Conservation (phyloP, 495 filamentous ascomycete species). For the Friedmanniomyces simplex region DNA sequence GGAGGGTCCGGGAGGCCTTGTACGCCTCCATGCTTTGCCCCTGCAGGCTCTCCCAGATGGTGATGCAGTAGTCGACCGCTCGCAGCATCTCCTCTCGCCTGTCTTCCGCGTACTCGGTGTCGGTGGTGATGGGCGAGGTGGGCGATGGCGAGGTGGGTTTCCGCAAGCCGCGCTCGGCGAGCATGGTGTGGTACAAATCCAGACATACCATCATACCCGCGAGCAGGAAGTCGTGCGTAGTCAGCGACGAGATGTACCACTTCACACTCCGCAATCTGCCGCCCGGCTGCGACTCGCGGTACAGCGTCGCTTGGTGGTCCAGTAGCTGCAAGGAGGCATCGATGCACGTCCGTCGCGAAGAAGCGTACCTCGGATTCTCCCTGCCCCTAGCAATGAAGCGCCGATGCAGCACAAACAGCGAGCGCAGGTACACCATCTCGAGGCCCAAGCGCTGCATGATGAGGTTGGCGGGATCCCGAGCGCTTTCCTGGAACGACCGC, state of each 20-base stretch:
- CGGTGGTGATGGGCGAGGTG: conserved; percentile 36
- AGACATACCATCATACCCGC: conserved; percentile 82
- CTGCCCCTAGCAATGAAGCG: conserved; percentile 65
- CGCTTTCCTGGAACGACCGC: conserved; percentile 59
- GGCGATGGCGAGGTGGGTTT: conserved; percentile 1
- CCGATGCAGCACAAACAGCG: conserved; percentile 72
- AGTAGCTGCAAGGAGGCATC: conserved; percentile 69
- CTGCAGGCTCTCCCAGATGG: conserved; percentile 66
- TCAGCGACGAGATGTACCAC: conserved; percentile 68
- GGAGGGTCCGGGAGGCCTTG: conserved; percentile 68
- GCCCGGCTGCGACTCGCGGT: conserved; percentile 61
- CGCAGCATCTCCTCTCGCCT: conserved; percentile 65
- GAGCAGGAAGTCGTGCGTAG: conserved; percentile 72
- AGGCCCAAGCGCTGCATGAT: conserved; percentile 75
- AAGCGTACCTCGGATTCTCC: conserved; percentile 62
- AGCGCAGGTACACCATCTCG: conserved; percentile 73
- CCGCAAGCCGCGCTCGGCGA: conserved; percentile 29
- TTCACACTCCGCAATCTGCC: conserved; percentile 61
- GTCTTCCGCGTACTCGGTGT: conserved; percentile 55
- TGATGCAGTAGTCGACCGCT: conserved; percentile 57
- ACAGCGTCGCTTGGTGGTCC: conserved; percentile 62
- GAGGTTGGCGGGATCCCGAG: conserved; percentile 61
- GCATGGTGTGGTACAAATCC: conserved; percentile 50
- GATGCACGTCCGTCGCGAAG: conserved; percentile 72
- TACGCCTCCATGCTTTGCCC: conserved; percentile 79